Evolutionary conservation across 192 early-diverging fungal genomes (phyloP).

Genomic region (Backusella parvicylindrica): DNA sequence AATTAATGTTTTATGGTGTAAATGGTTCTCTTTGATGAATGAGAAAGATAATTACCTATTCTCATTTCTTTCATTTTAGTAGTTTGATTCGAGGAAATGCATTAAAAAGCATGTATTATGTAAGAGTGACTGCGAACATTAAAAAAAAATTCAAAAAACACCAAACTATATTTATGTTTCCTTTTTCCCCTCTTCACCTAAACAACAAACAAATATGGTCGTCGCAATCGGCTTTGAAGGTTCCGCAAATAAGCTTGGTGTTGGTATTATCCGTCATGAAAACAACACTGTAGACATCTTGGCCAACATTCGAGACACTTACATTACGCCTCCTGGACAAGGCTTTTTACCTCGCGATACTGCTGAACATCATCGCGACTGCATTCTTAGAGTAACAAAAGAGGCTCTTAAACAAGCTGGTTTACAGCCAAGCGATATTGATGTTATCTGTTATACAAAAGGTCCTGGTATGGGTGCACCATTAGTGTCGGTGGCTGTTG

Average conservation of each 20-base stretch:
- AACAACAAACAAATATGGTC: slow-evolving; percentile 23
- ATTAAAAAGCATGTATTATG: no score
- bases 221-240: slow-evolving; percentile 82
- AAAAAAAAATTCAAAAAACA: neutral
- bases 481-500: slow-evolving; percentile 82
- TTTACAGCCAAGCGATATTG: slow-evolving; percentile 71
- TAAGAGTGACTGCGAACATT: no score
- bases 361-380: slow-evolving; percentile 83
- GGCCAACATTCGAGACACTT: slow-evolving; percentile 90
- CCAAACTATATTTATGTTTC: no score
- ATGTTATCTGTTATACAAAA: slow-evolving; percentile 96
- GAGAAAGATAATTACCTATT: no score
- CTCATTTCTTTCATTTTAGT: no score
- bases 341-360: slow-evolving; percentile 96
- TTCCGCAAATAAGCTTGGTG: slow-evolving; percentile 96
- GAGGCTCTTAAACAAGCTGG: slow-evolving; percentile 78
- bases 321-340: slow-evolving; percentile 94
- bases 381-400: slow-evolving; percentile 69
- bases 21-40: no score
- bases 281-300: slow-evolving; percentile 64
- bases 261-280: slow-evolving; percentile 87
- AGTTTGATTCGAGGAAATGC: no score
- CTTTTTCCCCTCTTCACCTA: no score
- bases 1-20: no score
- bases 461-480: slow-evolving; percentile 98